Conservation (phyloP, 306 rosid genomes). For the Begonia masoniana region DNA sequence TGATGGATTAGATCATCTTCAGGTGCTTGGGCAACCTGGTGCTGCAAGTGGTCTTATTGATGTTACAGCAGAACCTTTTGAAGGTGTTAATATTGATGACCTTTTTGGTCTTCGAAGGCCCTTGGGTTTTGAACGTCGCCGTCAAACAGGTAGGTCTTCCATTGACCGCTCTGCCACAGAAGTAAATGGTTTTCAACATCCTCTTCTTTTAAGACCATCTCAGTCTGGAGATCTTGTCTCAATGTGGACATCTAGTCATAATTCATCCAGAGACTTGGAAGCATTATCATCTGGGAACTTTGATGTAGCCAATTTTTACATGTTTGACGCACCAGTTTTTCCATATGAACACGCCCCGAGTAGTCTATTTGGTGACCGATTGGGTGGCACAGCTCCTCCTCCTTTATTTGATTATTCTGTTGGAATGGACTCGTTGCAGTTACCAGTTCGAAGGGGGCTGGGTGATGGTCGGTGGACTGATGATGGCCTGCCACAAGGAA, state of each 20-base stretch:
- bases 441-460: constrained; percentile 72
- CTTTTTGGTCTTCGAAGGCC: constrained; percentile 78
- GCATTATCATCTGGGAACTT: constrained; percentile 63
- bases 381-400: constrained; percentile 84
- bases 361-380: constrained; percentile 71
- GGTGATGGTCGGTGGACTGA: constrained; percentile 97
- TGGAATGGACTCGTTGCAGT: constrained; percentile 81
- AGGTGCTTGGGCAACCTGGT: constrained; percentile 89
- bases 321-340: constrained; percentile 91
- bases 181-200: constrained; percentile 92
- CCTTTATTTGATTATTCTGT: constrained; percentile 92
- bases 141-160: constrained; percentile 80
- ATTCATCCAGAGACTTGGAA: constrained; percentile 60
- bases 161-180: constrained; percentile 78
- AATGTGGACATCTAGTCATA: constrained; percentile 66
- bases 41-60: constrained; percentile 68
- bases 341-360: constrained; percentile 62
- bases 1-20: constrained; percentile 93
- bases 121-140: constrained; percentile 84
- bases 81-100: constrained; percentile 95
- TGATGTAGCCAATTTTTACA: constrained; percentile 82
- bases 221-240: constrained; percentile 66
- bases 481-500: constrained; percentile 96
- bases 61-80: constrained; percentile 91
- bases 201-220: constrained; percentile 79